Base-by-base conservation (phyloP, 2,329 filamentous ascomycete species). In the Penicillium freii region DNA sequence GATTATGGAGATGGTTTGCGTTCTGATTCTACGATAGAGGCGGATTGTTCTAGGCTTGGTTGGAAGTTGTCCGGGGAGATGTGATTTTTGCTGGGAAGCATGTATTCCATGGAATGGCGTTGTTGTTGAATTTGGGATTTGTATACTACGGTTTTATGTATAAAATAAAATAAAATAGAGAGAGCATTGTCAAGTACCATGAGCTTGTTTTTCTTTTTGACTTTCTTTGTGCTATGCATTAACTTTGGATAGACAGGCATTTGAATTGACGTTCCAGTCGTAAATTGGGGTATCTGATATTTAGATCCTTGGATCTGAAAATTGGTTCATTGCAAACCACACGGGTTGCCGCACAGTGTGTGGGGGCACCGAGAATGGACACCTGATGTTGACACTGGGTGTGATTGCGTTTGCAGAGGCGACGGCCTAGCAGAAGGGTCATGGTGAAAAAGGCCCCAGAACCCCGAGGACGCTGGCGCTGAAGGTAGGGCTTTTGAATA, bases 101-200 rank as follows among this genome's bases (percentile, higher is more conserved):
- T 58, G 39, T 49, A 34, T 58, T 40, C 39, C 45, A 50, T 46
- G 45, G 38, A 48, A 57, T 33, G 56, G 56, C 56, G 56, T 58
- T 58, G 9, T 38, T 42, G 21, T 50, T 56, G 23, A 47, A 21
- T 29, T 44, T 29, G 38, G 38, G 51, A 25, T 21, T 45, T 57
- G 54, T 57, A 57, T 57, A 57, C 49, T 57, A 57, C 21, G 27
- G n/a, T 38, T 29, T 36, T n/a, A 38, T 56, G 53, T 56, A 56
- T 38, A 56, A 56, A 55, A 51, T 29, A 56, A 56, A 55, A 51
- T 29, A 43, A 36, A 40, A 54, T 55, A 51, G 31, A 55, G 31
- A 55, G 38, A 31, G n/a, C 42, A 23, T 23, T 51, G 23, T n/a
- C 23, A 29, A 44, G 7, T 29, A 39, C 19, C n/a, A 23, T 25